Evolutionary conservation across 441 rosid genomes (phyloP).

Genomic region (Cnidoscolus chayamansa): DNA sequence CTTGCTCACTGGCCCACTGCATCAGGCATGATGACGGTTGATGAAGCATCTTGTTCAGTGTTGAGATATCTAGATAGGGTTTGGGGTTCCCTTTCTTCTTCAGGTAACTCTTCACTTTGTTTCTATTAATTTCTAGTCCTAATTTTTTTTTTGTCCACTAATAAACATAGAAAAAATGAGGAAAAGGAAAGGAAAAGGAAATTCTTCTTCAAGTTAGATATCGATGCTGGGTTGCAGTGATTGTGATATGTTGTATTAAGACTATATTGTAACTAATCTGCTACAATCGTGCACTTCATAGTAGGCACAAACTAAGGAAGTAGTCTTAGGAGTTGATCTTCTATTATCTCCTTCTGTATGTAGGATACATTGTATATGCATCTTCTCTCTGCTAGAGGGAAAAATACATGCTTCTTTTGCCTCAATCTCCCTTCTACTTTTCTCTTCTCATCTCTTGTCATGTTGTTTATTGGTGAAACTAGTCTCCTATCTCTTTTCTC

Average conservation of each 20-base stretch:
- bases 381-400: too few relatives aligned
- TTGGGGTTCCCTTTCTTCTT: constrained; percentile 82
- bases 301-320: too few relatives aligned
- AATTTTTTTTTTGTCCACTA: not conserved
- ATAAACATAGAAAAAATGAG: not conserved
- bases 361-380: too few relatives aligned
- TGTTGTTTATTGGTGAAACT: not conserved
- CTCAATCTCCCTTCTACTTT: too few relatives aligned
- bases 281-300: too few relatives aligned
- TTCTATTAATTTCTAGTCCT: constrained; percentile 4
- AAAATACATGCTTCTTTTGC: too few relatives aligned
- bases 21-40: constrained; percentile 69
- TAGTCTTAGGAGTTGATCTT: too few relatives aligned
- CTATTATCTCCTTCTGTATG: too few relatives aligned
- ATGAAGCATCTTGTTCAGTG: constrained; percentile 78
- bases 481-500: not conserved
- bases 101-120: constrained; percentile 50
- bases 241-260: not conserved
- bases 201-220: not conserved
- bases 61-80: constrained; percentile 77
- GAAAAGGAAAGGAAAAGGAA: not conserved
- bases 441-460: too few relatives aligned
- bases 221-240: not conserved
- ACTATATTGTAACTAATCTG: too few relatives aligned
- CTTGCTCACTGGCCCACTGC: constrained; percentile 96